These are phyloP conservation scores for Petunia axillaris DNA, from an alignment of 257 asterid species.

Conservation along the genomic window DNA sequence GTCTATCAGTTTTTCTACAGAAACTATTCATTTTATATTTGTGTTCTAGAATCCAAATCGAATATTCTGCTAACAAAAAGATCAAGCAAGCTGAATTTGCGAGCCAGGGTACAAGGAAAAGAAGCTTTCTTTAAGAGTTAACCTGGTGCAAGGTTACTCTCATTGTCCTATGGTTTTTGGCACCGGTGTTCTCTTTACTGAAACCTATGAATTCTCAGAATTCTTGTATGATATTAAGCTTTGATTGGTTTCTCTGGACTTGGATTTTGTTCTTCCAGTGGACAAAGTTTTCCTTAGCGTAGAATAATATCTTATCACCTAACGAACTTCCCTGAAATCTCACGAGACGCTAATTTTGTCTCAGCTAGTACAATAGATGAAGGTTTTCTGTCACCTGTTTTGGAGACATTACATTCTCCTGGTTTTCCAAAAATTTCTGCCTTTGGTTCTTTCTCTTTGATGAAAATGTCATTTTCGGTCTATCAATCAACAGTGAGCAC, in stretches of 20 bases:
- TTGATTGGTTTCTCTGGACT: slow-evolving; percentile 50
- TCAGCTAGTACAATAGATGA: slow-evolving; percentile 34
- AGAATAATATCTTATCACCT: background rate
- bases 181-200: slow-evolving; percentile 38
- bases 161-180: slow-evolving; percentile 42
- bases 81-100: background rate
- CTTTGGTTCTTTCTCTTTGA: slow-evolving; percentile 26
- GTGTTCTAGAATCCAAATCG: background rate
- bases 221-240: slow-evolving; percentile 35
- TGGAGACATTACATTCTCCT: slow-evolving; percentile 29
- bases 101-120: background rate
- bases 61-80: background rate
- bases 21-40: background rate
- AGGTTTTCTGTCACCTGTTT: slow-evolving; percentile 41
- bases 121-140: background rate
- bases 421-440: slow-evolving; percentile 29
- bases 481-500: slow-evolving; percentile 27
- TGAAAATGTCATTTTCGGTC: slow-evolving; percentile 22
- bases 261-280: slow-evolving; percentile 32
- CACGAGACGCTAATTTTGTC: slow-evolving; percentile 26
- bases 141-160: slow-evolving; percentile 48
- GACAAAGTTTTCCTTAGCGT: background rate
- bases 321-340: slow-evolving; percentile 27
- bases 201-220: slow-evolving; percentile 33
- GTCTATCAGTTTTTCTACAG: slow-evolving; percentile 40